Evolutionary conservation across 306 rosid genomes (phyloP).

Genomic region (Citrullus amarus): DNA sequence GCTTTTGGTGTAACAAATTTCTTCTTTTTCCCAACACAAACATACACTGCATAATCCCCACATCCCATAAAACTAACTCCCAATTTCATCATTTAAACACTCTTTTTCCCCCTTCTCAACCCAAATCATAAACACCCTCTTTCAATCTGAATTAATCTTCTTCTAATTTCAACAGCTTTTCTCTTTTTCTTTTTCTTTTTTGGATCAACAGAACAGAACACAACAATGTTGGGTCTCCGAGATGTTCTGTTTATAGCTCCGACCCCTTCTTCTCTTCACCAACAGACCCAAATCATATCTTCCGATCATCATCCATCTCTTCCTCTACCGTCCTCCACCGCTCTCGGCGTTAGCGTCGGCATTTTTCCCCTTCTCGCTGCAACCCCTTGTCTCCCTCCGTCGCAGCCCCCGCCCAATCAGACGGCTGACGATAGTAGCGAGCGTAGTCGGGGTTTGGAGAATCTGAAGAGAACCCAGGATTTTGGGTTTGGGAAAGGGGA

Average conservation of each 20-base stretch:
- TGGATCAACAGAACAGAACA: not conserved
- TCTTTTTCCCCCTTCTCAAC: not conserved
- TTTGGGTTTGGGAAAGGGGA: constrained; percentile 14
- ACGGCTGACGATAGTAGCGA: constrained; percentile 13
- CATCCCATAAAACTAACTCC: not conserved
- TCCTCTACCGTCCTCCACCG: constrained; percentile 34
- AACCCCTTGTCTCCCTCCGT: constrained; percentile 25
- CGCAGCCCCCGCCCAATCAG: constrained; percentile 11
- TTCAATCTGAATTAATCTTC: not conserved
- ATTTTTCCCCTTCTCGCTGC: constrained; percentile 65
- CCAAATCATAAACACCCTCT: not conserved
- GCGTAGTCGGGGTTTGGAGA: constrained; percentile 15
- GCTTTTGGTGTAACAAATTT: not conserved
- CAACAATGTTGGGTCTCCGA: constrained; percentile 61
- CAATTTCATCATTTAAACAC: not conserved
- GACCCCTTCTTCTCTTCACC: constrained; percentile 34
- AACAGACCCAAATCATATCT: constrained; percentile 41
- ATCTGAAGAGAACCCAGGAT: constrained; percentile 38
- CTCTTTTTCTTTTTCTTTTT: not conserved
- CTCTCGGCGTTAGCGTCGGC: constrained; percentile 74
- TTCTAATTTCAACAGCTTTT: not conserved
- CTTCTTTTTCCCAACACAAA: not conserved
- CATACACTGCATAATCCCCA: not conserved
- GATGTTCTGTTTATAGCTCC: constrained; percentile 67
- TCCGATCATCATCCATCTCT: constrained; percentile 29